Conservation (phyloP, 768 basidiomycete species). For the Tephrocybe sp. region DNA sequence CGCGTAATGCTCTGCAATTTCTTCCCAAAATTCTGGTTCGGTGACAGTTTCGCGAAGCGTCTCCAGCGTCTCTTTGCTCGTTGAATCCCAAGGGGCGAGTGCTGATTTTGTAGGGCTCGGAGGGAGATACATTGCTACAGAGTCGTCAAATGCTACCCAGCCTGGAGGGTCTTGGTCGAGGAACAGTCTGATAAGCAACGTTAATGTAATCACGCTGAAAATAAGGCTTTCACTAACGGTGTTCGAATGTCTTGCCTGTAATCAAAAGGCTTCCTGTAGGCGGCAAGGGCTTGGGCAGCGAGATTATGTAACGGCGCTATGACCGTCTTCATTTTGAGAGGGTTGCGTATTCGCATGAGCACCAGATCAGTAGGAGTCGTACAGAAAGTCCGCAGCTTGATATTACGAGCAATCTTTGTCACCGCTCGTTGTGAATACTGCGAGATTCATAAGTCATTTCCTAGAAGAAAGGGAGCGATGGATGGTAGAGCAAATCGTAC, state of each 20-base stretch:
- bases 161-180: conserved; percentile 61
- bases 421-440: conserved; percentile 74
- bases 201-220: background rate
- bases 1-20: conserved; percentile 65
- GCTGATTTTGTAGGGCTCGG: conserved; percentile 51
- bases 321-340: conserved; percentile 53
- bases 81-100: conserved; percentile 59
- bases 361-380: conserved; percentile 55
- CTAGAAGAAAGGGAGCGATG: background rate
- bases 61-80: conserved; percentile 49
- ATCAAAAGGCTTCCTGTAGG: conserved; percentile 54
- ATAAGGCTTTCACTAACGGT: conserved; percentile 40
- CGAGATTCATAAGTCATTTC: background rate
- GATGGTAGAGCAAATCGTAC: too few species aligned
- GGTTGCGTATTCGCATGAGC: conserved; percentile 64
- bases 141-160: conserved; percentile 65
- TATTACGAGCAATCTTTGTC: conserved; percentile 73
- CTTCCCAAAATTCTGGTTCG: conserved; percentile 63
- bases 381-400: conserved; percentile 81
- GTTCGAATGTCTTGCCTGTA: conserved; percentile 27
- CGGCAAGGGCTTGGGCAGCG: conserved; percentile 53
- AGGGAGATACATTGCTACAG: conserved; percentile 42
- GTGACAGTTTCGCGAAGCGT: conserved; percentile 48
- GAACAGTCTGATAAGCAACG: conserved; percentile 38
- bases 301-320: conserved; percentile 51